phyloP scores from a whole-genome alignment of 768 basidiomycete genomes.

The Pisolithus marmoratus region DNA sequence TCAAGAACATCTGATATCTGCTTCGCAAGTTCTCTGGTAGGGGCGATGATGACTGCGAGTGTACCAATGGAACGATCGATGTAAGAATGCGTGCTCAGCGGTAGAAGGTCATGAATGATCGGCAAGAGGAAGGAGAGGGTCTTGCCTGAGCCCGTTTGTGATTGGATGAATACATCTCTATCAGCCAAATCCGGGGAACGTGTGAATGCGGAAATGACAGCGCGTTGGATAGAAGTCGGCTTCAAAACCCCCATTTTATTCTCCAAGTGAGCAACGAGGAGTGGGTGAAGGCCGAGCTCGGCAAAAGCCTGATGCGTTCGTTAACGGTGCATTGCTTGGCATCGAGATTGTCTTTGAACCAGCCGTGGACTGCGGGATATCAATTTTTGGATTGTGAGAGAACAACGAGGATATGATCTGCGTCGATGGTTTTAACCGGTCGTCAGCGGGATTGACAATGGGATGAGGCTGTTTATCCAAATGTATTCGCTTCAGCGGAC shows the following conservation, averaged over 20 bases:
- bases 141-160: slow-evolving; percentile 96
- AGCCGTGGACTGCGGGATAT: slow-evolving; percentile 30
- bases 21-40: slow-evolving; percentile 92
- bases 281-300: slow-evolving; percentile 78
- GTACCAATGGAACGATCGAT: slow-evolving; percentile 95
- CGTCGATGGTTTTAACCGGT: slow-evolving; percentile 28
- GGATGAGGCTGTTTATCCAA: slow-evolving; percentile 17
- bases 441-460: slow-evolving; percentile 14
- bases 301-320: slow-evolving; percentile 71
- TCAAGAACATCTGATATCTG: slow-evolving; percentile 97
- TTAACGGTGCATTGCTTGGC: slow-evolving; percentile 82
- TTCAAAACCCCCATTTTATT: slow-evolving; percentile 76
- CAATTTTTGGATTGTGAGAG: slow-evolving; percentile 71
- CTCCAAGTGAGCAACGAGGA: slow-evolving; percentile 71
- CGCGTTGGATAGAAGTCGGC: slow-evolving; percentile 88
- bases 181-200: slow-evolving; percentile 31
- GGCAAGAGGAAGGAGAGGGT: slow-evolving; percentile 91
- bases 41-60: slow-evolving; percentile 88
- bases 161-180: slow-evolving; percentile 88
- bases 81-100: slow-evolving; percentile 82
- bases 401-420: slow-evolving; percentile 89
- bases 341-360: slow-evolving; percentile 24
- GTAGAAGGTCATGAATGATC: slow-evolving; percentile 90
- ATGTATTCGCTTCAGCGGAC: slow-evolving; percentile 46
- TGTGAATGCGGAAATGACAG: slow-evolving; percentile 61